Percentiles rank a stretch among this genome's conserved stretches.
Conservation (phyloP, 164 flowering plant species). For the Tetrastigma voinierianum region DNA sequence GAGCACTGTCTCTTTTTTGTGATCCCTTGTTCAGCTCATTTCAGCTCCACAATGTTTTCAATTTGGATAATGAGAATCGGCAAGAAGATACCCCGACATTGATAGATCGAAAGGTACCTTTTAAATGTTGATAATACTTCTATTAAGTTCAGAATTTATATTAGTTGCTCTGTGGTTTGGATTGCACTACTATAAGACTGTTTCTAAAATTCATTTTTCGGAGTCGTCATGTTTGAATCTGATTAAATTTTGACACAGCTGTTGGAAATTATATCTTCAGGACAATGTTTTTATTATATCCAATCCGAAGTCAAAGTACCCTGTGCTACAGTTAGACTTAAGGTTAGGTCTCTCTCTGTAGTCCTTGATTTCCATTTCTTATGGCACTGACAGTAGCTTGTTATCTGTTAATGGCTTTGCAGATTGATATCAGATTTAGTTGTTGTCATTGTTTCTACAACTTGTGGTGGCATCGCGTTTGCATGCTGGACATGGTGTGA, state of each 20-base stretch:
- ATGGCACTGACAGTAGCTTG: not conserved
- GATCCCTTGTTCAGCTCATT: slow-evolving; percentile 53
- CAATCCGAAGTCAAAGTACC: slow-evolving; percentile 83
- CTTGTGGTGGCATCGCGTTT: slow-evolving; percentile 98
- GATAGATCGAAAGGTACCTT: slow-evolving; percentile 74
- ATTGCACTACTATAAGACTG: not conserved
- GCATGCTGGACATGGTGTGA: slow-evolving; percentile 98
- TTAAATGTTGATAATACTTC: not conserved
- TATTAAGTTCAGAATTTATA: not conserved
- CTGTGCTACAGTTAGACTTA: slow-evolving; percentile 79
- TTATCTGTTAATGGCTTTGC: slow-evolving; percentile 20
- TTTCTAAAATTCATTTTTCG: not conserved
- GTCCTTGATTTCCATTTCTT: not conserved
- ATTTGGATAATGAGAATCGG: slow-evolving; percentile 79
- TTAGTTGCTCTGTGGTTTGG: not conserved
- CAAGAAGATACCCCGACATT: slow-evolving; percentile 85
- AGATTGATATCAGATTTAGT: slow-evolving; percentile 94
- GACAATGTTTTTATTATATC: slow-evolving; percentile 96
- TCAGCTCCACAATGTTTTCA: slow-evolving; percentile 74
- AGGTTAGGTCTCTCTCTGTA: slow-evolving; percentile 46
- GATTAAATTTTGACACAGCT: slow-evolving; percentile 4
- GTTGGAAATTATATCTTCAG: slow-evolving; percentile 37
- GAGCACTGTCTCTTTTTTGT: slow-evolving; percentile 6
- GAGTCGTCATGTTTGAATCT: not conserved
- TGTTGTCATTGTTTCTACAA: slow-evolving; percentile 91